Percentiles rank a stretch among this genome's conserved stretches.
These are phyloP conservation scores for Sporothrix brunneoviolacea DNA, from an alignment of 2,329 filamentous ascomycete species.

Conservation along the genomic window DNA sequence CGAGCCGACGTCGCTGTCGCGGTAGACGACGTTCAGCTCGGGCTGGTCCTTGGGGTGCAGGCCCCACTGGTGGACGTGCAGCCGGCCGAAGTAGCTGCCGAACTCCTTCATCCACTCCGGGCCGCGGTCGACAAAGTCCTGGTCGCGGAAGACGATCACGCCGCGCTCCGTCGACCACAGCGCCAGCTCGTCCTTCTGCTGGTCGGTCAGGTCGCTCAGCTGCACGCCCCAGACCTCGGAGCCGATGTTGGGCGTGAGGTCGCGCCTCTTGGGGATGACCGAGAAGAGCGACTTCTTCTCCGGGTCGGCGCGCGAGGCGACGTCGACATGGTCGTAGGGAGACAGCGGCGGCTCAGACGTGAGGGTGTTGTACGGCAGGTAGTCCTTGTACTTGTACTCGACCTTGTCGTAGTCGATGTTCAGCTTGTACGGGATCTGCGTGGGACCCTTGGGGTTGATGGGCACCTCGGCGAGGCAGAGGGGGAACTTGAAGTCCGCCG, in stretches of 20 bases:
- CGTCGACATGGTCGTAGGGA: slow-evolving; percentile 20
- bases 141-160: slow-evolving; percentile 30
- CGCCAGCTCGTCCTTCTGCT: slow-evolving; percentile 34
- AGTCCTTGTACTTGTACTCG: neutral
- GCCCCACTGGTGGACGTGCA: slow-evolving; percentile 56
- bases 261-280: slow-evolving; percentile 11
- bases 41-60: slow-evolving; percentile 51
- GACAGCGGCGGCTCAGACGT: neutral
- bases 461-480: no score
- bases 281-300: slow-evolving; percentile 22
- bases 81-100: slow-evolving; percentile 34
- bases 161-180: slow-evolving; percentile 32
- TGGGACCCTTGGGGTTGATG: no score
- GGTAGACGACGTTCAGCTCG: slow-evolving; percentile 64
- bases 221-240: slow-evolving; percentile 35
- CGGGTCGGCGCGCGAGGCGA: slow-evolving; percentile 19
- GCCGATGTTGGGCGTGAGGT: slow-evolving; percentile 30
- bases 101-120: slow-evolving; percentile 31
- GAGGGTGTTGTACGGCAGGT: slow-evolving; percentile 1
- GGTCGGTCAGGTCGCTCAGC: slow-evolving; percentile 30
- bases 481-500: no score
- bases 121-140: slow-evolving; percentile 31
- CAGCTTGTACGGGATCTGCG: slow-evolving; percentile 9
- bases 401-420: neutral
- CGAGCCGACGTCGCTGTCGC: slow-evolving; percentile 54